These are phyloP conservation scores for Cercospora janseana DNA, from an alignment of 2,329 filamentous ascomycete species.

Conservation along the genomic window DNA sequence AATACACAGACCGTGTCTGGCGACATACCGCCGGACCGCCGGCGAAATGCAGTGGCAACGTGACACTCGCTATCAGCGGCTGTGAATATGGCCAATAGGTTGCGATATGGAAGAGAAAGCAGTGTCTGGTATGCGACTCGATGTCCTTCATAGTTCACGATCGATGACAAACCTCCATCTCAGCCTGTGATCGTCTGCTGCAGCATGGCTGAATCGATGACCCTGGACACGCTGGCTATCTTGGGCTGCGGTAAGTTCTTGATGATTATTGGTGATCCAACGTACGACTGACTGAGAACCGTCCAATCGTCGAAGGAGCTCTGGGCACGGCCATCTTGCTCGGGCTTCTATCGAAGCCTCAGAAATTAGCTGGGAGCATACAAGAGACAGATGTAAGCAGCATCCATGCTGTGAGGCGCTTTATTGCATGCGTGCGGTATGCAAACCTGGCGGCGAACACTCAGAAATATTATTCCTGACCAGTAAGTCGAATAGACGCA, in stretches of 20 bases:
- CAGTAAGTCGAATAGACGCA: background rate
- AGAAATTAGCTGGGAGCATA: background rate
- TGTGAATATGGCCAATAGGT: too few relatives aligned
- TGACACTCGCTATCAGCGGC: too few relatives aligned
- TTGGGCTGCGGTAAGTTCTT: background rate
- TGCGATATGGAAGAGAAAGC: too few relatives aligned
- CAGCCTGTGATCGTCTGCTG: too few relatives aligned
- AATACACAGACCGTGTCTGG: too few relatives aligned
- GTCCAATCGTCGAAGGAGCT: slow-evolving; percentile 3
- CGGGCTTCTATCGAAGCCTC: background rate
- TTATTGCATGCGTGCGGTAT: slow-evolving; percentile 15
- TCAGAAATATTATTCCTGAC: background rate
- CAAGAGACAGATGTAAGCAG: background rate
- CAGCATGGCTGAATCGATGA: too few relatives aligned
- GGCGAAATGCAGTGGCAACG: too few relatives aligned
- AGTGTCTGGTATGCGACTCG: too few relatives aligned
- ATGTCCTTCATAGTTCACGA: too few relatives aligned
- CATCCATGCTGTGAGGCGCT: background rate
- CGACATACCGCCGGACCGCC: too few relatives aligned
- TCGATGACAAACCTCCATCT: too few relatives aligned
- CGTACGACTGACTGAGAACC: background rate
- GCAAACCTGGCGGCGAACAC: background rate
- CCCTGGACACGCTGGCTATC: background rate
- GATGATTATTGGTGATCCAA: background rate
- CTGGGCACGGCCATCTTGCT: slow-evolving; percentile 16